Evolutionary conservation across 495 filamentous ascomycete genomes (phyloP).

Genomic region (Neurospora sp.): DNA sequence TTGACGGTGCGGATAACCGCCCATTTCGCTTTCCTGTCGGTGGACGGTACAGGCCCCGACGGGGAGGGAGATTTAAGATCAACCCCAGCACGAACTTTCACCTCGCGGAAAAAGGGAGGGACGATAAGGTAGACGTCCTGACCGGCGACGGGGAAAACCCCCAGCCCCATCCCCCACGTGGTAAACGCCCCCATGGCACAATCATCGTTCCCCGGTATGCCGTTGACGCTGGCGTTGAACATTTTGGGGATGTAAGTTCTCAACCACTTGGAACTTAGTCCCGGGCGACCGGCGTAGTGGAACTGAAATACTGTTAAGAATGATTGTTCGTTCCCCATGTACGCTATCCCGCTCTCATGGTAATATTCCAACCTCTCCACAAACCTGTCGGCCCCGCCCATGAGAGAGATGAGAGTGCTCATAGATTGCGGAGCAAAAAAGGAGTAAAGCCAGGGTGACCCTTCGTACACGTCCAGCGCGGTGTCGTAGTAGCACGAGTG

Average conservation of each 20-base stretch:
- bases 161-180: conserved; percentile 54
- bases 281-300: conserved; percentile 62
- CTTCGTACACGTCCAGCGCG: conserved; percentile 61
- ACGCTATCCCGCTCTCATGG: conserved; percentile 51
- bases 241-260: conserved; percentile 57
- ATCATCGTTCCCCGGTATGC: conserved; percentile 69
- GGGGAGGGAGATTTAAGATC: conserved; percentile 19
- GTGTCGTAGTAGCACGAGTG: conserved; percentile 45
- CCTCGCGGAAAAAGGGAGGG: conserved; percentile 53
- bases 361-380: conserved; percentile 53
- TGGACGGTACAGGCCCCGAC: neutral
- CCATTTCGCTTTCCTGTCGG: conserved; percentile 27
- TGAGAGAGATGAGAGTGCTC: conserved; percentile 43
- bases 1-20: conserved; percentile 48
- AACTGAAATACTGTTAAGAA: conserved; percentile 66
- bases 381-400: conserved; percentile 51
- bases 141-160: conserved; percentile 64
- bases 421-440: conserved; percentile 69
- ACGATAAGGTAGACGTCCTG: conserved; percentile 66
- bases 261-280: conserved; percentile 47
- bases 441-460: conserved; percentile 59
- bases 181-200: conserved; percentile 67
- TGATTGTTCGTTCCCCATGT: conserved; percentile 65
- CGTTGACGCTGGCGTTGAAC: conserved; percentile 52
- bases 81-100: conserved; percentile 41